Evolutionary conservation across 306 rosid species (phyloP).

Genomic region (Glycine soja): DNA sequence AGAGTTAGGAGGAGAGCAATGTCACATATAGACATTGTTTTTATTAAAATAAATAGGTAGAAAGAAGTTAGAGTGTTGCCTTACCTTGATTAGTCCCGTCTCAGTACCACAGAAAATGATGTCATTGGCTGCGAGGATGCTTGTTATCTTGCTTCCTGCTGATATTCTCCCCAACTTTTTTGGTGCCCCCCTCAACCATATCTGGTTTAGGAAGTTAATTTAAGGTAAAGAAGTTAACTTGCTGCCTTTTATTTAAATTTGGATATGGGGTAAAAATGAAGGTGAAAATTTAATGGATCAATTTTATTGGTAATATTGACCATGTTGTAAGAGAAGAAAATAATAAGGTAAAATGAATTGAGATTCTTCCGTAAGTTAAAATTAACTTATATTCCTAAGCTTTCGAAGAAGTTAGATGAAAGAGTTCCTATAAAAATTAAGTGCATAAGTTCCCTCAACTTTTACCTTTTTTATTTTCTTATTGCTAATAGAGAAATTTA

Average conservation of each 20-base stretch:
- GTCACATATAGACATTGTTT: background rate
- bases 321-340: background rate
- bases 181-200: constrained; percentile 74
- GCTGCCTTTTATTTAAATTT: constrained; percentile 11
- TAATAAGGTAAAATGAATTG: background rate
- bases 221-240: constrained; percentile 42
- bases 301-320: background rate
- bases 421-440: background rate
- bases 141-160: constrained; percentile 83
- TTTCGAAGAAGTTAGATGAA: background rate
- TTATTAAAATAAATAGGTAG: background rate
- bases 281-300: background rate
- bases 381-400: background rate
- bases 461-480: background rate
- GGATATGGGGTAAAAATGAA: background rate
- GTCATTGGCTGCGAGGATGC: constrained; percentile 75
- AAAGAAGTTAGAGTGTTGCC: constrained; percentile 2
- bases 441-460: background rate
- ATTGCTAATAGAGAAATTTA: background rate
- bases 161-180: constrained; percentile 78
- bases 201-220: constrained; percentile 53
- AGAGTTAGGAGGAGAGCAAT: constrained; percentile 26
- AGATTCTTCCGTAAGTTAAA: background rate
- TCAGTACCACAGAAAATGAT: constrained; percentile 81
- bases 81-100: constrained; percentile 72